Percentiles rank a stretch among this genome's conserved stretches.
phyloP scores from a whole-genome alignment of 2,329 filamentous ascomycete species.

The Aspergillus intermedius region DNA sequence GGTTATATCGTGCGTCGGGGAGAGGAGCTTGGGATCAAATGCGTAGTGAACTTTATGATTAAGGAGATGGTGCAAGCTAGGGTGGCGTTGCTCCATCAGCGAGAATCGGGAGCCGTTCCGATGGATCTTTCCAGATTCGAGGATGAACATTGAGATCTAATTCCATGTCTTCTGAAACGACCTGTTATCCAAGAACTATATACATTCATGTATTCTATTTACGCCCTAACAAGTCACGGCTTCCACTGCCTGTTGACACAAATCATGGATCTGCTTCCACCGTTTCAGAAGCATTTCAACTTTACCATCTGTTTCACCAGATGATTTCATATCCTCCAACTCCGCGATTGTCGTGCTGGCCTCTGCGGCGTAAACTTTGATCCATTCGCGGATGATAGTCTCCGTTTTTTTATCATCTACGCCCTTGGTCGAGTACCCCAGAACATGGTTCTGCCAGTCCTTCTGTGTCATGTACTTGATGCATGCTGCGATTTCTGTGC shows the following conservation, averaged over 20 bases:
- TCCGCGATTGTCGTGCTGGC: slow-evolving; percentile 21
- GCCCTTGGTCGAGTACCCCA: slow-evolving; percentile 27
- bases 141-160: slow-evolving; percentile 2
- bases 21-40: slow-evolving; percentile 63
- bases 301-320: slow-evolving; percentile 11
- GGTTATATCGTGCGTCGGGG: slow-evolving; percentile 77
- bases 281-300: slow-evolving; percentile 25
- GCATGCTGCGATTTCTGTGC: slow-evolving; percentile 38
- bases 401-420: slow-evolving; percentile 26
- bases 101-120: slow-evolving; percentile 27
- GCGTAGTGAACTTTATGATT: slow-evolving; percentile 66
- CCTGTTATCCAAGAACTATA: too few species aligned
- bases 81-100: slow-evolving; percentile 39
- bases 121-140: slow-evolving; percentile 16
- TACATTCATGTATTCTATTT: neutral
- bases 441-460: slow-evolving; percentile 35
- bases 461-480: slow-evolving; percentile 33
- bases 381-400: slow-evolving; percentile 29
- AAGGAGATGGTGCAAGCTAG: slow-evolving; percentile 68
- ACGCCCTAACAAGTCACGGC: slow-evolving; percentile 12
- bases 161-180: neutral
- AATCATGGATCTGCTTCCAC: slow-evolving; percentile 34
- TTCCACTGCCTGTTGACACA: slow-evolving; percentile 25
- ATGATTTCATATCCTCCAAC: slow-evolving; percentile 11
- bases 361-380: slow-evolving; percentile 30